A percentile compares a stretch with the other conserved stretches of the same genome.
phyloP scores from a whole-genome alignment of 495 filamentous ascomycete genomes.

The Peziza echinospora region DNA sequence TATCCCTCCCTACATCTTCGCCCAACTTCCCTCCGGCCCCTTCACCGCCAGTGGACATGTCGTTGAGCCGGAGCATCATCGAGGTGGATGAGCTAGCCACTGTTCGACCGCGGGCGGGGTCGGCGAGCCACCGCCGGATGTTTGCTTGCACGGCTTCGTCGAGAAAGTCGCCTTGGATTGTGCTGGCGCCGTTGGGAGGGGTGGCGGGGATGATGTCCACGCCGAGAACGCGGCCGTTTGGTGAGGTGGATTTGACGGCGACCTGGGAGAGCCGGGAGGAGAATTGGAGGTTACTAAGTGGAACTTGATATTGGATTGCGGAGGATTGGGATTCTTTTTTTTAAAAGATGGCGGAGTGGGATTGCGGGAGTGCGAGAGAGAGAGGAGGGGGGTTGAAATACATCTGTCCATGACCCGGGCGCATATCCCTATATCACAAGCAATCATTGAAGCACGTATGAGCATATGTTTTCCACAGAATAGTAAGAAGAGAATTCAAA shows the following conservation, averaged over 20 bases:
- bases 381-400: no score
- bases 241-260: slow-evolving; percentile 54
- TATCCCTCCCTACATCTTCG: neutral
- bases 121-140: slow-evolving; percentile 50
- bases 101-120: slow-evolving; percentile 38
- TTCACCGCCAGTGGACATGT: slow-evolving; percentile 6
- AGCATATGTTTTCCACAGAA: no score
- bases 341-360: no score
- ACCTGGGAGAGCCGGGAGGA: slow-evolving; percentile 31
- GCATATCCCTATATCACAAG: slow-evolving; percentile 86
- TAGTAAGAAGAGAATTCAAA: no score
- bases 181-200: slow-evolving; percentile 70
- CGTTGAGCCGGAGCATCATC: neutral
- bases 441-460: no score
- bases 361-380: no score
- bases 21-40: slow-evolving; percentile 4
- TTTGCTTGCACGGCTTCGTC: slow-evolving; percentile 43
- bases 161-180: slow-evolving; percentile 86
- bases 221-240: slow-evolving; percentile 59
- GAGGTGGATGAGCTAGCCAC: slow-evolving; percentile 22
- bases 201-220: slow-evolving; percentile 85
- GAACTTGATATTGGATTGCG: no score
- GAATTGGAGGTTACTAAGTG: neutral
- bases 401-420: slow-evolving; percentile 86
- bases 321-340: no score